Percentiles rank a stretch among this genome's conserved stretches.
Evolutionary conservation across 768 basidiomycete genomes (phyloP).

Genomic region (Mycena galopus): DNA sequence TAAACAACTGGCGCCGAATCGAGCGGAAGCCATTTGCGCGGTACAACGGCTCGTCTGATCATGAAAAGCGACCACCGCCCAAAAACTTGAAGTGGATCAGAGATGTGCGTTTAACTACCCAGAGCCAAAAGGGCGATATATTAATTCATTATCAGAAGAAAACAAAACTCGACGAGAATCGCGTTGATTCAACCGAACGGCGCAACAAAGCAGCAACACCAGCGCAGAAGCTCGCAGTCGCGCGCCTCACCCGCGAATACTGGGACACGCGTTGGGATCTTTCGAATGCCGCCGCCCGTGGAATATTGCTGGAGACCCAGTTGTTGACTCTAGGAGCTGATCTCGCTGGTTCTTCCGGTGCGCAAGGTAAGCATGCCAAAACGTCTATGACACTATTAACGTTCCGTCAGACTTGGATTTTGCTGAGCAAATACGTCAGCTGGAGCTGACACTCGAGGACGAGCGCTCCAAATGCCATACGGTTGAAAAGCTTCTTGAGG

Average conservation of each 20-base stretch:
- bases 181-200: neutral
- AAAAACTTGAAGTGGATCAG: neutral
- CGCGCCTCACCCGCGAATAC: constrained; percentile 24
- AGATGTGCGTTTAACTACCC: neutral
- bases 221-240: neutral
- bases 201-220: neutral
- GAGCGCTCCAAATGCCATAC: constrained; percentile 10
- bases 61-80: too few relatives aligned
- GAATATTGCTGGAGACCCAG: neutral
- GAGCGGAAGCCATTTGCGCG: neutral
- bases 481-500: constrained; percentile 21
- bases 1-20: neutral
- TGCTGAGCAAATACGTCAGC: neutral
- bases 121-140: neutral
- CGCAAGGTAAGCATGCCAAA: neutral
- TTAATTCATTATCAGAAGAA: neutral
- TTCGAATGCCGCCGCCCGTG: constrained; percentile 19
- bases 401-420: neutral
- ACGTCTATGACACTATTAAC: neutral
- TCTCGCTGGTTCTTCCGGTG: neutral
- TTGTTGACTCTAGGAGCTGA: neutral
- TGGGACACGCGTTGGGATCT: constrained; percentile 14
- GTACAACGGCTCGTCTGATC: neutral
- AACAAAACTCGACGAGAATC: neutral
- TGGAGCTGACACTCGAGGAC: neutral